These are phyloP conservation scores for Nakazawaea siamensis DNA, from an alignment of 805 yeast genomes.

Conservation along the genomic window DNA sequence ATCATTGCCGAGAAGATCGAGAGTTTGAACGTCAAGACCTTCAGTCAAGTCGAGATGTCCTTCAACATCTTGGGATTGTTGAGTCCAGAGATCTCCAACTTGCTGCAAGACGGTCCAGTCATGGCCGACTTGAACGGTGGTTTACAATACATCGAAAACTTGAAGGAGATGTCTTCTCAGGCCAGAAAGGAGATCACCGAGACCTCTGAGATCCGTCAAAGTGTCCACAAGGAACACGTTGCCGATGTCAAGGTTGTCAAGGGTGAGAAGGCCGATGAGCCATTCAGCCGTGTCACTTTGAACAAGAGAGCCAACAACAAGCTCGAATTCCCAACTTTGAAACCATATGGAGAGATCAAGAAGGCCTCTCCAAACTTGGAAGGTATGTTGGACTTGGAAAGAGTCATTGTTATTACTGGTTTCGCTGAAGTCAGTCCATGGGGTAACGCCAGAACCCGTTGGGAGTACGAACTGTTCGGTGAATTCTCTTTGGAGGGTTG, in stretches of 20 bases:
- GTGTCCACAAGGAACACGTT: conserved; percentile 89
- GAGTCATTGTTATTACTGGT: conserved; percentile 93
- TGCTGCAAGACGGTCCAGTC: conserved; percentile 90
- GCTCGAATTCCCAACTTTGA: conserved; percentile 86
- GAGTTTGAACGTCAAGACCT: conserved; percentile 91
- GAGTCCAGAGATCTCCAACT: conserved; percentile 74
- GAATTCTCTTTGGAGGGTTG: conserved; percentile 96
- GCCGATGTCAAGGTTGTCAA: conserved; percentile 78
- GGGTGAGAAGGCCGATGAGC: conserved; percentile 84
- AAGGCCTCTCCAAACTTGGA: conserved; percentile 64
- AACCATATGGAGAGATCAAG: conserved; percentile 68
- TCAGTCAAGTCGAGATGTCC: conserved; percentile 99
- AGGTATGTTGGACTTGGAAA: conserved; percentile 87
- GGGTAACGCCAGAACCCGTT: conserved; percentile 98
- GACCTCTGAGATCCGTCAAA: conserved; percentile 88
- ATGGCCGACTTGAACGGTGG: conserved; percentile 99
- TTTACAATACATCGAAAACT: conserved; percentile 83
- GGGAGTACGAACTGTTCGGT: conserved; percentile 98
- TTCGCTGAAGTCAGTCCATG: conserved; percentile 98
- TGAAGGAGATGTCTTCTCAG: conserved; percentile 77
- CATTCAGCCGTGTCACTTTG: conserved; percentile 67
- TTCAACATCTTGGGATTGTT: conserved; percentile 92
- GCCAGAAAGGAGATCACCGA: conserved; percentile 72
- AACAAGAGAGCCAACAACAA: conserved; percentile 94
- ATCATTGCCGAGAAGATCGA: conserved; percentile 97